phyloP scores from a whole-genome alignment of 768 basidiomycete species.

The Hygrocybe punicea region DNA sequence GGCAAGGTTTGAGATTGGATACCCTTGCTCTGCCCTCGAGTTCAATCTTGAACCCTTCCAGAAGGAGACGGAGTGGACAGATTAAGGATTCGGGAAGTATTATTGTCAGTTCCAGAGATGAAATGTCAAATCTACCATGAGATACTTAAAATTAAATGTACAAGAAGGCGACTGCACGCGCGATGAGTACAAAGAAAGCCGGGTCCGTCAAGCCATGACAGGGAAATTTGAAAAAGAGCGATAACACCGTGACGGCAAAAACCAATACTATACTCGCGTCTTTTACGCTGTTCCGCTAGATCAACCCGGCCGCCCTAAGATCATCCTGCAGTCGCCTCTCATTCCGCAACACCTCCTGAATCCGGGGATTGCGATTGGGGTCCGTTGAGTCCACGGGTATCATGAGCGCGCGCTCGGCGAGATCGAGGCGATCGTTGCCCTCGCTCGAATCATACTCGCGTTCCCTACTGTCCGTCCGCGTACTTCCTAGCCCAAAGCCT shows the following conservation, averaged over 20 bases:
- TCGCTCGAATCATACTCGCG: constrained; percentile 9
- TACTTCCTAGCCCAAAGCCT: constrained; percentile 41
- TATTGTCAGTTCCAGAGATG: too few species aligned
- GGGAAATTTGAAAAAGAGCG: not conserved
- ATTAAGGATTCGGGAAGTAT: constrained; percentile 50
- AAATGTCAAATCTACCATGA: constrained; percentile 6
- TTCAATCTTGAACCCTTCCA: constrained; percentile 95
- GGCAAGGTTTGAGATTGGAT: constrained; percentile 88
- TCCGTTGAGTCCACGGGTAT: constrained; percentile 42
- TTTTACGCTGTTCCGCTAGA: constrained; percentile 35
- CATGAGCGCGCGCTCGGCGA: constrained; percentile 36
- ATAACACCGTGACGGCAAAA: not conserved
- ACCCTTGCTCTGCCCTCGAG: constrained; percentile 93
- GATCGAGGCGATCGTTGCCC: constrained; percentile 22
- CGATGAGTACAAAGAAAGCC: not conserved
- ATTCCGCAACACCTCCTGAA: constrained; percentile 46
- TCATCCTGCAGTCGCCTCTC: constrained; percentile 59
- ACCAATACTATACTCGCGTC: not conserved
- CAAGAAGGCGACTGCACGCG: not conserved
- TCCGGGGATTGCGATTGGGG: constrained; percentile 40
- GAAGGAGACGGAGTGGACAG: constrained; percentile 58
- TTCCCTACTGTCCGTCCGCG: not conserved
- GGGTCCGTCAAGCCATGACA: not conserved
- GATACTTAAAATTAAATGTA: constrained; percentile 8
- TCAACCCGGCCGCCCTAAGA: constrained; percentile 60